Percentiles rank a stretch among this genome's conserved stretches.
These are phyloP conservation scores for Penicillium psychrosexuale DNA, from an alignment of 2,329 filamentous ascomycete genomes.

Conservation along the genomic window DNA sequence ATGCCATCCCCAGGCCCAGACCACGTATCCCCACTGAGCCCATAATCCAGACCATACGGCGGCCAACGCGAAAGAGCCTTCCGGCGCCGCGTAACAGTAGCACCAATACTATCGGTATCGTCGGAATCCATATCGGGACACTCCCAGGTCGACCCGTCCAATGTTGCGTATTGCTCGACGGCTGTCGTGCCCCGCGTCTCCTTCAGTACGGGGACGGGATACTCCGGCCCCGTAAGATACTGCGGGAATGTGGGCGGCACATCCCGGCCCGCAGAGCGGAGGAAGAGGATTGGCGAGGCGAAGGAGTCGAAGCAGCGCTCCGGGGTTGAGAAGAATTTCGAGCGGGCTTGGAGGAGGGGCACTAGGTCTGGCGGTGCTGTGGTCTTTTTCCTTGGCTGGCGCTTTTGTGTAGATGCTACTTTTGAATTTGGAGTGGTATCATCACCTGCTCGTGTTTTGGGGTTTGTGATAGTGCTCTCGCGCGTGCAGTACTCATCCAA, in stretches of 20 bases:
- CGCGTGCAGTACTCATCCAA: constrained; percentile 41
- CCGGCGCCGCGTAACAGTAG: constrained; percentile 27
- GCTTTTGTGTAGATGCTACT: neutral
- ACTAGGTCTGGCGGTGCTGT: constrained; percentile 33
- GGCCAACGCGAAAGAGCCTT: constrained; percentile 42
- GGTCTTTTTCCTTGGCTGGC: constrained; percentile 8
- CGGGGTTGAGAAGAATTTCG: constrained; percentile 36
- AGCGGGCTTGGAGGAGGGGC: constrained; percentile 36
- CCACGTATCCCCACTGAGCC: constrained; percentile 18
- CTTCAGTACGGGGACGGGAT: constrained; percentile 34
- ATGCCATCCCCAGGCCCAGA: constrained; percentile 17
- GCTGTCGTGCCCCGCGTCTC: neutral
- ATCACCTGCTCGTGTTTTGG: neutral
- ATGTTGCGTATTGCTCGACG: neutral
- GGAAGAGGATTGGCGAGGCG: constrained; percentile 43
- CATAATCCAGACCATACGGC: constrained; percentile 38
- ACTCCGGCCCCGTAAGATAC: constrained; percentile 34
- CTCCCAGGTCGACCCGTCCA: constrained; percentile 2
- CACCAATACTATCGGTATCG: neutral
- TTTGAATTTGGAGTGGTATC: neutral
- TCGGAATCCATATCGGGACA: constrained; percentile 8
- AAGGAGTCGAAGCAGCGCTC: constrained; percentile 45
- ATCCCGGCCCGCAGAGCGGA: constrained; percentile 42
- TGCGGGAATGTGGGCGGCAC: constrained; percentile 34
- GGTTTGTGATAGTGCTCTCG: neutral